Conservation (phyloP, 352 stramenopile species). For the Globisporangium carolinianum region DNA sequence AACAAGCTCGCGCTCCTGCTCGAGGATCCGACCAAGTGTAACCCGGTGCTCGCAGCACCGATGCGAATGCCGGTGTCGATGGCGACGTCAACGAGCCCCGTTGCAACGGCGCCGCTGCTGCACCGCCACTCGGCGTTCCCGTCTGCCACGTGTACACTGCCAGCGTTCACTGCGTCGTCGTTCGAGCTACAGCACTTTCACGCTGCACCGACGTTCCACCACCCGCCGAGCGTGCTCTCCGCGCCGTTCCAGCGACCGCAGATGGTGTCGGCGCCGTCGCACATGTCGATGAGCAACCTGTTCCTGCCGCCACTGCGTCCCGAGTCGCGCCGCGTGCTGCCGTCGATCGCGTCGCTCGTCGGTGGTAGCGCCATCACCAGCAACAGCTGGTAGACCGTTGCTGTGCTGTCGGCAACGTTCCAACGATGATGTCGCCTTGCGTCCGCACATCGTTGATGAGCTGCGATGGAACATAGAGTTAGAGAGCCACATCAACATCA, state of each 20-base stretch:
- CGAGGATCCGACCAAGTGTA: slow-evolving; percentile 53
- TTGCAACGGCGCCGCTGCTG: not conserved
- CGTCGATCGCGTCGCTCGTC: slow-evolving; percentile 50
- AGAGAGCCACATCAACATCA: too few relatives aligned
- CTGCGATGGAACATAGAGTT: too few relatives aligned
- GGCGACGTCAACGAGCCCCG: not conserved
- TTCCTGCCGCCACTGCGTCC: slow-evolving; percentile 29
- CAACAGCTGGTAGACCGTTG: slow-evolving; percentile 6
- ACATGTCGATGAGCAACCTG: not conserved
- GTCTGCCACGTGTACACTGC: not conserved
- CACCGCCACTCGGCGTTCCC: not conserved
- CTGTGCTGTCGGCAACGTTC: too few relatives aligned
- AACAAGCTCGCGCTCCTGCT: slow-evolving; percentile 63
- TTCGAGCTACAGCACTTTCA: slow-evolving; percentile 5
- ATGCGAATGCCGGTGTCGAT: not conserved
- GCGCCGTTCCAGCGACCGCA: slow-evolving; percentile 9
- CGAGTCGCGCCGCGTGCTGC: slow-evolving; percentile 29
- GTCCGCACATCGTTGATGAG: too few relatives aligned
- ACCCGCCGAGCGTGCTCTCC: not conserved
- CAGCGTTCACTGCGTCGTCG: not conserved
- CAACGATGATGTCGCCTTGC: too few relatives aligned
- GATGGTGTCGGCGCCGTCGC: slow-evolving; percentile 11
- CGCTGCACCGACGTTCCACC: not conserved
- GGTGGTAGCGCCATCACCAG: slow-evolving; percentile 2
- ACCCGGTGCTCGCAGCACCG: slow-evolving; percentile 12